Evolutionary conservation across 148 eudicot species (phyloP).

Genomic region (Camellia granthamiana): DNA sequence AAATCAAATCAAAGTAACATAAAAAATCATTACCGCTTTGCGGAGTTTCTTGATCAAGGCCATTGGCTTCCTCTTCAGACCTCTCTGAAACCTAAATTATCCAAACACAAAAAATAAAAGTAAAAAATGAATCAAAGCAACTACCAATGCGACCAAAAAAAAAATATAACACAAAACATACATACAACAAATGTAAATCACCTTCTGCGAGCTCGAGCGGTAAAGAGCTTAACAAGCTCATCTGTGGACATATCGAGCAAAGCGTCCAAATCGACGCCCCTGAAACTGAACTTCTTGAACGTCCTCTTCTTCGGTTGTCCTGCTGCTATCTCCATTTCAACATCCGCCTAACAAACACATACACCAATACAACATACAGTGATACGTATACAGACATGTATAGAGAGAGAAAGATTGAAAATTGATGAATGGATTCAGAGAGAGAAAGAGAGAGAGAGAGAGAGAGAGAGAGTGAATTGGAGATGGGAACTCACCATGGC

Average conservation of each 20-base stretch:
- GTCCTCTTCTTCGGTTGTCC: slow-evolving; percentile 81
- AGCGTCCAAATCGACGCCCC: slow-evolving; percentile 81
- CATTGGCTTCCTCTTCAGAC: slow-evolving; percentile 74
- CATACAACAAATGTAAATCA: background rate
- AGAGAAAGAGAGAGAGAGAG: no score
- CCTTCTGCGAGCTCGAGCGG: slow-evolving; percentile 66
- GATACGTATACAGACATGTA: no score
- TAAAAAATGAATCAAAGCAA: background rate
- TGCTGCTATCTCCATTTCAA: slow-evolving; percentile 55
- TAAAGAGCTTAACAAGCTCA: slow-evolving; percentile 69
- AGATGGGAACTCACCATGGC: background rate
- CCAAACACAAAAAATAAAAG: background rate
- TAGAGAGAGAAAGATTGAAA: no score
- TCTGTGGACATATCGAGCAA: slow-evolving; percentile 75
- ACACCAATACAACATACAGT: background rate
- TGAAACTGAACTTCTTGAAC: slow-evolving; percentile 82
- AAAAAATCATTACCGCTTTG: slow-evolving; percentile 47
- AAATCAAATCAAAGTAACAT: background rate
- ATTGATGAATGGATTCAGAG: background rate
- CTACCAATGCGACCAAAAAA: background rate
- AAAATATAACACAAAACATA: background rate
- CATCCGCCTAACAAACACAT: slow-evolving; percentile 1
- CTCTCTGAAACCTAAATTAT: slow-evolving; percentile 52
- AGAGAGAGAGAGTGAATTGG: background rate
- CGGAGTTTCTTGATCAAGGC: slow-evolving; percentile 78